Percentiles rank a stretch among this genome's conserved stretches.
Conservation (phyloP, 176 grass and related monocot genomes). For the Thinopyrum elongatum region DNA sequence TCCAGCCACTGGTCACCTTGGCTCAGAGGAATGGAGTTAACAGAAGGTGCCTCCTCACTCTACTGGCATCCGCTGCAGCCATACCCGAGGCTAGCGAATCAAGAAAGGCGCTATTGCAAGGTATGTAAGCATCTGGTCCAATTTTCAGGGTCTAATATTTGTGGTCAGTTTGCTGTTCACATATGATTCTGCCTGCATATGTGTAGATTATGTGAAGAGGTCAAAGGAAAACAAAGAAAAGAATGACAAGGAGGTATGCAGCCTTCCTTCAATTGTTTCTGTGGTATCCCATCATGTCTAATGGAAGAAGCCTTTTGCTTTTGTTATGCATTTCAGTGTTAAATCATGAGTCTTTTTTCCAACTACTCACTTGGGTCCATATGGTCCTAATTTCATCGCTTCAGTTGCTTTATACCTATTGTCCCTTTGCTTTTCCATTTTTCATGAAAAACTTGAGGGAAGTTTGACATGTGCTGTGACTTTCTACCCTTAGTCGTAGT, state of each 20-base stretch:
- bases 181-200: not conserved
- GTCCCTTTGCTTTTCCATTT: not conserved
- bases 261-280: not conserved
- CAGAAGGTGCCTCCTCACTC: constrained; percentile 59
- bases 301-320: not conserved
- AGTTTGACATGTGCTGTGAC: not conserved
- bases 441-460: not conserved
- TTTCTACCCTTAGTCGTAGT: not conserved
- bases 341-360: not conserved
- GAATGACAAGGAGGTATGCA: constrained; percentile 76
- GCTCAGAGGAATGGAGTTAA: constrained; percentile 44
- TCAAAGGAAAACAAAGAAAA: constrained; percentile 90
- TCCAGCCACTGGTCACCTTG: constrained; percentile 17
- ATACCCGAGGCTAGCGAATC: constrained; percentile 62
- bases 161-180: not conserved
- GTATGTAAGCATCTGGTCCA: constrained; percentile 3
- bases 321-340: not conserved
- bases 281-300: not conserved
- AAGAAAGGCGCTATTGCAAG: constrained; percentile 76
- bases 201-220: constrained; percentile 67
- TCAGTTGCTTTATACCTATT: not conserved
- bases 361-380: not conserved
- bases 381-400: not conserved
- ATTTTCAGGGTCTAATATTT: not conserved
- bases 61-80: constrained; percentile 51